These are phyloP conservation scores for Colletotrichum salicis DNA, from an alignment of 2,329 filamentous ascomycete species.

Conservation along the genomic window DNA sequence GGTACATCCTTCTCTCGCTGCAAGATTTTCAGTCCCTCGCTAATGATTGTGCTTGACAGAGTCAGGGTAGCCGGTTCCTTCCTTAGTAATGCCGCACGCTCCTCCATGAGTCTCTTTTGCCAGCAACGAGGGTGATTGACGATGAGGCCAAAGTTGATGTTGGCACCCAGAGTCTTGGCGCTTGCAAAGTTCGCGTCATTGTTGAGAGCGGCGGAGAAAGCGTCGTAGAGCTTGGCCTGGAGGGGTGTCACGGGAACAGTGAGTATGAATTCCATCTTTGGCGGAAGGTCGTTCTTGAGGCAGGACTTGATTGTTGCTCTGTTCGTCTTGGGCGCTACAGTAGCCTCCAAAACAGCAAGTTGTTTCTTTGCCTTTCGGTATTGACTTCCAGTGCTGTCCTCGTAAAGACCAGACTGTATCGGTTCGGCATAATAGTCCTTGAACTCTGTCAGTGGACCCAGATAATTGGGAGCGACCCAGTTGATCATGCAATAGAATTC, in stretches of 20 bases:
- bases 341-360: slow-evolving; percentile 75
- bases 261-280: slow-evolving; percentile 85
- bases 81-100: slow-evolving; percentile 2
- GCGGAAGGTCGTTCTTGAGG: slow-evolving; percentile 73
- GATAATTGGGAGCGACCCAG: slow-evolving; percentile 84
- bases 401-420: slow-evolving; percentile 77
- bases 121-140: slow-evolving; percentile 65
- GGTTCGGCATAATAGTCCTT: slow-evolving; percentile 74
- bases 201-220: slow-evolving; percentile 48
- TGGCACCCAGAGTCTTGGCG: slow-evolving; percentile 47
- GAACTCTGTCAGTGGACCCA: slow-evolving; percentile 77
- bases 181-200: slow-evolving; percentile 9
- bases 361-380: slow-evolving; percentile 71
- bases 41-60: slow-evolving; percentile 19
- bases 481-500: slow-evolving; percentile 91
- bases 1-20: slow-evolving; percentile 50
- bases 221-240: slow-evolving; percentile 72
- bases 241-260: slow-evolving; percentile 74
- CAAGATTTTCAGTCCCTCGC: slow-evolving; percentile 49
- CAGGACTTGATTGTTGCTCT: slow-evolving; percentile 74
- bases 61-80: slow-evolving; percentile 21
- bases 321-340: slow-evolving; percentile 81
- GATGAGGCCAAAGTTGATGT: slow-evolving; percentile 56
- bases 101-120: slow-evolving; percentile 46
- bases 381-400: slow-evolving; percentile 67